Evolutionary conservation across 148 eudicot genomes (phyloP).

Genomic region (Vaccinium macrocarpon): DNA sequence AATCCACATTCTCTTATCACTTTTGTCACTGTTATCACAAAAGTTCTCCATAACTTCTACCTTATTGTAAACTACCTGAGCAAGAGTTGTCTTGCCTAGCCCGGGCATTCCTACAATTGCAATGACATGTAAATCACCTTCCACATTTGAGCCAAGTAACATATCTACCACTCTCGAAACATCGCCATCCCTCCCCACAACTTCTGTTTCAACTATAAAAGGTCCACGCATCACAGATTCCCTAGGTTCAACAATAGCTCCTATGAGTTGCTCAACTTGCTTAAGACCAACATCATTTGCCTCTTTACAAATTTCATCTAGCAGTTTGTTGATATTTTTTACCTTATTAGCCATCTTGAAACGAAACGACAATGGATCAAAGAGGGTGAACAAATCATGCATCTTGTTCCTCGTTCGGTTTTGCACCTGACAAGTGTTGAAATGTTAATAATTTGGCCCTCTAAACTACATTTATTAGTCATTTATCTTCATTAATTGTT

Average conservation of each 20-base stretch:
- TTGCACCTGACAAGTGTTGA: neutral
- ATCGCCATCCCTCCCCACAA: slow-evolving; percentile 4
- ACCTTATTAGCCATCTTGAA: neutral
- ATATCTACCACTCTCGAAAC: neutral
- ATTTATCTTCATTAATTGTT: no score
- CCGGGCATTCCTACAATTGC: neutral
- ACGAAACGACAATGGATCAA: neutral
- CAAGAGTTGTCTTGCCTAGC: neutral
- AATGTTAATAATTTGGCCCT: no score
- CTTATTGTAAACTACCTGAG: neutral
- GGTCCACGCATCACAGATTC: neutral
- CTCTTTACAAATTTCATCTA: neutral
- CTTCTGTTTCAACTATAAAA: neutral
- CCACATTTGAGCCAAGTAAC: neutral
- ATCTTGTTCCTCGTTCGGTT: neutral
- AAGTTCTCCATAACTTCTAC: neutral
- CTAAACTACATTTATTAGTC: no score
- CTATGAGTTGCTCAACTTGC: neutral
- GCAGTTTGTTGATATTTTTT: neutral
- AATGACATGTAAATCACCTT: neutral
- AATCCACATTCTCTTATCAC: neutral
- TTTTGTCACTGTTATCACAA: neutral
- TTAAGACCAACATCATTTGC: neutral
- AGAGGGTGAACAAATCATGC: neutral
- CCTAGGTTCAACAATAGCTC: neutral